Conservation (phyloP, 2,329 filamentous ascomycete species). For the Paecilomyces formosus region DNA sequence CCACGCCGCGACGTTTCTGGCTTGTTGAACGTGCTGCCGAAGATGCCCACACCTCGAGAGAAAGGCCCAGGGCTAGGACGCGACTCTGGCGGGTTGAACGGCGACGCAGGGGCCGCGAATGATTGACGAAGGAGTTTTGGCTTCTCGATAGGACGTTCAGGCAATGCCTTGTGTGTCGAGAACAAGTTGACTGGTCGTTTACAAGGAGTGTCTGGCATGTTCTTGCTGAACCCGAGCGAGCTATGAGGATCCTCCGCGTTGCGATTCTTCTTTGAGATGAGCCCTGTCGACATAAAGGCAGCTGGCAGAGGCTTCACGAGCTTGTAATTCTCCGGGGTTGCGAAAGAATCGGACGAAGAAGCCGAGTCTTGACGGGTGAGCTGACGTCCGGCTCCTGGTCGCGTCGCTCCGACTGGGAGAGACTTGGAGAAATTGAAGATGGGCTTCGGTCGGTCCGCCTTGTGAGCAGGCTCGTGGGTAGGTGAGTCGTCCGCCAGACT, state of each 20-base stretch:
- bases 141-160: slow-evolving; percentile 55
- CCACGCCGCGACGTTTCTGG: slow-evolving; percentile 47
- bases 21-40: slow-evolving; percentile 49
- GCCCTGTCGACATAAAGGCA: slow-evolving; percentile 87
- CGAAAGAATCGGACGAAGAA: slow-evolving; percentile 50
- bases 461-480: slow-evolving; percentile 52
- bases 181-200: slow-evolving; percentile 72
- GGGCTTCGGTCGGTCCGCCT: slow-evolving; percentile 46
- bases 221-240: slow-evolving; percentile 48
- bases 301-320: slow-evolving; percentile 67
- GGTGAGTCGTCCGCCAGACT: slow-evolving; percentile 68
- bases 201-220: slow-evolving; percentile 91
- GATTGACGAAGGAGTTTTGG: slow-evolving; percentile 60
- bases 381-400: slow-evolving; percentile 38
- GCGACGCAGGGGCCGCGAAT: slow-evolving; percentile 73
- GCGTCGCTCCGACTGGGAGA: slow-evolving; percentile 58
- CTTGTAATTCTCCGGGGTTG: slow-evolving; percentile 71
- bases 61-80: slow-evolving; percentile 62
- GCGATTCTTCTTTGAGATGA: slow-evolving; percentile 91
- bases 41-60: slow-evolving; percentile 55
- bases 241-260: slow-evolving; percentile 61
- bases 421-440: slow-evolving; percentile 64
- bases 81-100: slow-evolving; percentile 60
- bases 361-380: slow-evolving; percentile 43
- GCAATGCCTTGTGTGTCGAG: slow-evolving; percentile 50